phyloP scores from a whole-genome alignment of 202 grass and related monocot genomes.

The Panicum hallii region DNA sequence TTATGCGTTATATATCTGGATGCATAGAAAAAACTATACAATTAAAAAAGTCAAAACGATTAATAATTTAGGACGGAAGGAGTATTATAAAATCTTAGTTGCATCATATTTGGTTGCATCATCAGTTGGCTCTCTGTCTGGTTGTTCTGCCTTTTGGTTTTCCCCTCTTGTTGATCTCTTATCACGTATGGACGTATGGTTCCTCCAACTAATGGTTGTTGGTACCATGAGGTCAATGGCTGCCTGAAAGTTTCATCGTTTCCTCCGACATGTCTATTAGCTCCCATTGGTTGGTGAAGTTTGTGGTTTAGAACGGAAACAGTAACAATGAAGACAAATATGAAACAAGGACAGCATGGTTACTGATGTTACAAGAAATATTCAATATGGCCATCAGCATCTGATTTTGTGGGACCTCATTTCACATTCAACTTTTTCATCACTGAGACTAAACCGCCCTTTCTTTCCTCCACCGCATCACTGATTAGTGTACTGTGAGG shows the following conservation, averaged over 20 bases:
- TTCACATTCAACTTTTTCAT: not conserved
- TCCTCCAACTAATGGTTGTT: conserved; percentile 16
- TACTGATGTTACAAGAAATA: not conserved
- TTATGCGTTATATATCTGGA: no score
- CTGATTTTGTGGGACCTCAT: not conserved
- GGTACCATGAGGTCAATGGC: conserved; percentile 19
- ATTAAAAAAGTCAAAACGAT: no score
- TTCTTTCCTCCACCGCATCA: not conserved
- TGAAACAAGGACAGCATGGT: not conserved
- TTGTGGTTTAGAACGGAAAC: not conserved
- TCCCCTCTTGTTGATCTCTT: conserved; percentile 6
- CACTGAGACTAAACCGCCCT: not conserved
- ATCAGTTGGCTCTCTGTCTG: conserved; percentile 6
- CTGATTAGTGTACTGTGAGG: not conserved
- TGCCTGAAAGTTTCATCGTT: conserved; percentile 11
- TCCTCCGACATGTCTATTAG: not conserved
- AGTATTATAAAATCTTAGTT: not conserved
- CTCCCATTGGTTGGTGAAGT: conserved; percentile 44
- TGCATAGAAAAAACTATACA: no score
- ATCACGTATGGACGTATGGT: not conserved
- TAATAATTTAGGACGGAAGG: no score
- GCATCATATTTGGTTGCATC: not conserved
- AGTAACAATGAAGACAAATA: not conserved
- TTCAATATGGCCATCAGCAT: not conserved
- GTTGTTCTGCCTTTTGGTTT: not conserved